Evolutionary conservation across 768 basidiomycete species (phyloP), one percentile per base, ranked within the genome.

Genomic region (Agaricus sinodeliciosus): DNA sequence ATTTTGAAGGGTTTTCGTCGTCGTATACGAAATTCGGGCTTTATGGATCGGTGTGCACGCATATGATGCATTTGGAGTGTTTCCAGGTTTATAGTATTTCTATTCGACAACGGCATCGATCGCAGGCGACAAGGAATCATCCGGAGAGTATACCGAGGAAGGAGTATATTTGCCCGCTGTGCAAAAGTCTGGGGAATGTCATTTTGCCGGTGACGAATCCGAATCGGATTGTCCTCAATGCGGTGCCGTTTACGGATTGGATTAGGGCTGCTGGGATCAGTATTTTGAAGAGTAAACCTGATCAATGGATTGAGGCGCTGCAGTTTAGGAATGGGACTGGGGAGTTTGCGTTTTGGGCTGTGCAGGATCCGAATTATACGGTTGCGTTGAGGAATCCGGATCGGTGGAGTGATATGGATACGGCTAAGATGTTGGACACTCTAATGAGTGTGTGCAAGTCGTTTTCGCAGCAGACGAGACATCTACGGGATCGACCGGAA

Each of bases 51-150:
- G 85, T 92, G 36, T 98, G 95, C 67, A 92, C 86, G 28, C 96
- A 98, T 64, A 82, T 94, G 77, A 98, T 99, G 94, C 96, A 99
- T 69, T 70, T 94, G 56, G 82, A 87, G 39, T 98, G 96, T 68
- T 95, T 97, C 73, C 85, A 87, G 45, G 85, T 86, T 2, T 98
- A 97, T 67, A 93, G 81, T 58, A 65, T 78, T 2, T 94, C 94
- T 15, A 85, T 97, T 49, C 80, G 90, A 42, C 85, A 88, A 56
- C 86, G 94, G 11, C 93, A 95, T 63, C 80, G 88, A 7, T 76
- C 86, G 0, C 95, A 98, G 60, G 83, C 89, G 4, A 92, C 92
- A 5, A 74, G 96, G 36, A 92, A 94, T 58, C 95, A 96, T 62
- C 94, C 96, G 0, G 95, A 98, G 65, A 88, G 84, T 60, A 91